phyloP scores from a whole-genome alignment of 2,329 filamentous ascomycete species.

The Dactylonectria estremocensis region DNA sequence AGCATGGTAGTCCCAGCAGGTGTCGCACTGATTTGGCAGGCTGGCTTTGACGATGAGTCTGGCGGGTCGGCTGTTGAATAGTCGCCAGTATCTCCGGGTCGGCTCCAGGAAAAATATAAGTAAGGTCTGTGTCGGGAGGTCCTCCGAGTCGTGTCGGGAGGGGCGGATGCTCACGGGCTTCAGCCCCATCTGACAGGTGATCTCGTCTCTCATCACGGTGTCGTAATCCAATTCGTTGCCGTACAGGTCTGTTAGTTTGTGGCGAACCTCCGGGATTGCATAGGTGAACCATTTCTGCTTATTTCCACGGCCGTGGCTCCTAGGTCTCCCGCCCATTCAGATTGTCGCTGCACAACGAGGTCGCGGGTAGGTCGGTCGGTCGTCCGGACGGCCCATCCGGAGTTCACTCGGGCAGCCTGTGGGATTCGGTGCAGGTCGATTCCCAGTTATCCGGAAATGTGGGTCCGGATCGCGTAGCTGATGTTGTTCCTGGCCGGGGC shows the following conservation, averaged over 20 bases:
- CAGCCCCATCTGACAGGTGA: too few species aligned
- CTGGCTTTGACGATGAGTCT: too few species aligned
- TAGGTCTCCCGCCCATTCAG: neutral
- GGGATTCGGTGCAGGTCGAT: constrained; percentile 1
- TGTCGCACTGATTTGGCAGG: too few species aligned
- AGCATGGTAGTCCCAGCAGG: too few species aligned
- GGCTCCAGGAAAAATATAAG: too few species aligned
- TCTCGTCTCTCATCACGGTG: too few species aligned
- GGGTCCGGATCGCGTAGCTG: constrained; percentile 19
- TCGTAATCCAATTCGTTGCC: constrained; percentile 21
- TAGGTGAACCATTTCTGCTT: constrained; percentile 32
- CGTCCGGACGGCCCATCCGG: constrained; percentile 6
- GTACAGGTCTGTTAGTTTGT: constrained; percentile 27
- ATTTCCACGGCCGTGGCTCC: neutral
- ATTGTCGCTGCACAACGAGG: constrained; percentile 6
- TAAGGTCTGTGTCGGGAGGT: too few species aligned
- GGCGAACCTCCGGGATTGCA: constrained; percentile 21
- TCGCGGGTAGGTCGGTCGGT: constrained; percentile 3
- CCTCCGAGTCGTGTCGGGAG: too few species aligned
- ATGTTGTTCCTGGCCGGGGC: constrained; percentile 30
- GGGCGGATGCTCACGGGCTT: too few species aligned
- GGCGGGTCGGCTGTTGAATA: too few species aligned
- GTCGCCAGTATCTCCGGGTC: too few species aligned
- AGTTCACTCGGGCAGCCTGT: constrained; percentile 18
- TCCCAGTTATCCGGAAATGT: constrained; percentile 20